Conservation (phyloP, 495 filamentous ascomycete genomes). For the Lophiotrema nucula region DNA sequence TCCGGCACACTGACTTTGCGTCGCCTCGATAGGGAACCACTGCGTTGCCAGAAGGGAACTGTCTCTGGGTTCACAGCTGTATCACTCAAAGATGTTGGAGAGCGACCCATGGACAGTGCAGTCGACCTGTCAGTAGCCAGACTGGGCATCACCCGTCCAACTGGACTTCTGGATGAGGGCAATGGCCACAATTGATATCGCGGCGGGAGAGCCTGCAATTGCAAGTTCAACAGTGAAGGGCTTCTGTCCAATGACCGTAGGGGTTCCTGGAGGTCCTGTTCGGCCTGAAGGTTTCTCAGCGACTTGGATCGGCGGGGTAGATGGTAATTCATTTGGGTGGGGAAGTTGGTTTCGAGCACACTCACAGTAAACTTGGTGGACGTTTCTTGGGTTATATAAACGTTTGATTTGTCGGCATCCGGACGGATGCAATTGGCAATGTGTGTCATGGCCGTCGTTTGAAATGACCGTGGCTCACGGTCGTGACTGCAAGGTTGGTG, state of each 20-base stretch:
- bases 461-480: slow-evolving; percentile 26
- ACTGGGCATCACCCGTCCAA: slow-evolving; percentile 10
- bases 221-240: slow-evolving; percentile 24
- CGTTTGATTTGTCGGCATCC: slow-evolving; percentile 26
- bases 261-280: slow-evolving; percentile 18
- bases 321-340: slow-evolving; percentile 25
- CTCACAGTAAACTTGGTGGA: slow-evolving; percentile 26
- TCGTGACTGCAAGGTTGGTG: slow-evolving; percentile 32
- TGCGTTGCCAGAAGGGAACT: slow-evolving; percentile 29
- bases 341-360: slow-evolving; percentile 12
- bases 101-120: slow-evolving; percentile 37
- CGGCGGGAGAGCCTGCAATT: slow-evolving; percentile 17
- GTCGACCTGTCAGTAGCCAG: slow-evolving; percentile 32
- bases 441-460: slow-evolving; percentile 37
- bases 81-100: slow-evolving; percentile 37
- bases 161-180: slow-evolving; percentile 21
- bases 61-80: slow-evolving; percentile 28
- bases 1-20: slow-evolving; percentile 65
- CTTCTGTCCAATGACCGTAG: slow-evolving; percentile 12
- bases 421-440: slow-evolving; percentile 39
- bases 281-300: slow-evolving; percentile 29
- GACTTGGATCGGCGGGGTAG: slow-evolving; percentile 30
- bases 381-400: slow-evolving; percentile 36
- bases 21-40: slow-evolving; percentile 45
- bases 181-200: slow-evolving; percentile 35